Conservation (phyloP, 805 yeast species). For the Blastobotrys terrestris region DNA sequence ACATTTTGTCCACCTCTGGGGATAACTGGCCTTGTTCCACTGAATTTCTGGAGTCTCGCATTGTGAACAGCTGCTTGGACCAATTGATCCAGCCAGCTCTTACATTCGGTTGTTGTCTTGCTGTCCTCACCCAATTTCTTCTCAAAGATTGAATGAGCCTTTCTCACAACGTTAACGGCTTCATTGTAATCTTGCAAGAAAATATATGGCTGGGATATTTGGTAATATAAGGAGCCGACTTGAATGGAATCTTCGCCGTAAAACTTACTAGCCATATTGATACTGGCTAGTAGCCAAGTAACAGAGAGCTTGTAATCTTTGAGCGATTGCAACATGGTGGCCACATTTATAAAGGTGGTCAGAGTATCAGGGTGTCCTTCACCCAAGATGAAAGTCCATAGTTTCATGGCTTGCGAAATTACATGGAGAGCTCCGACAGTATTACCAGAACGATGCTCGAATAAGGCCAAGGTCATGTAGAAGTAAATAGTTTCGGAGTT, state of each 20-base stretch:
- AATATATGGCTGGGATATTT: conserved; percentile 58
- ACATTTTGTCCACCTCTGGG: not conserved
- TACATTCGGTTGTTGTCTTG: conserved; percentile 58
- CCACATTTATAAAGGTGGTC: conserved; percentile 56
- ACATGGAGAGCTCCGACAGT: conserved; percentile 56
- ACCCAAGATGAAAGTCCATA: conserved; percentile 55
- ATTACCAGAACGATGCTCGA: conserved; percentile 58
- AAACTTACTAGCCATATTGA: conserved; percentile 42
- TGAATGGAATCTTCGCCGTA: conserved; percentile 57
- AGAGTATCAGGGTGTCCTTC: conserved; percentile 64
- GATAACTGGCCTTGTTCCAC: not conserved
- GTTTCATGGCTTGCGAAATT: conserved; percentile 51
- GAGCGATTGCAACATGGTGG: conserved; percentile 50
- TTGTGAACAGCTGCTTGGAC: conserved; percentile 41
- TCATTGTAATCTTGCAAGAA: conserved; percentile 45
- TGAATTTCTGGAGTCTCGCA: conserved; percentile 35
- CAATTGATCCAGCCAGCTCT: conserved; percentile 57
- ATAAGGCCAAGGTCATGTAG: conserved; percentile 65
- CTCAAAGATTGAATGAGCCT: conserved; percentile 53
- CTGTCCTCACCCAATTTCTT: conserved; percentile 62
- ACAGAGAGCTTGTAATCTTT: conserved; percentile 45
- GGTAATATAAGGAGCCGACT: conserved; percentile 61
- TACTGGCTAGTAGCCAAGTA: conserved; percentile 47
- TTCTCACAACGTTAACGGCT: conserved; percentile 50
- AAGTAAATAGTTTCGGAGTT: conserved; percentile 68